phyloP scores from a whole-genome alignment of 129 eudicot genomes.

The Centella asiatica region DNA sequence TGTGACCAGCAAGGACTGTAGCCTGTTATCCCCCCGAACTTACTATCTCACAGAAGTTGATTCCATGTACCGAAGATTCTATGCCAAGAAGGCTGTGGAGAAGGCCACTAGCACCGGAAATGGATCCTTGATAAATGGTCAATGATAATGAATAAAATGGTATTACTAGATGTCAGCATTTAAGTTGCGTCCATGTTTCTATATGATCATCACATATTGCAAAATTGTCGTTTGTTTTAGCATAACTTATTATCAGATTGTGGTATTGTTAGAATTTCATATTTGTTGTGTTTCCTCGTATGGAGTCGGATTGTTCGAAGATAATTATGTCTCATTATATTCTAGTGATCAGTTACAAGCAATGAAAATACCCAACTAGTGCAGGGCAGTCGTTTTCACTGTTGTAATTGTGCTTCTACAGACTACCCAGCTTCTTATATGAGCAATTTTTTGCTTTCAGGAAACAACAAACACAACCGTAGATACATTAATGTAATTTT shows the following conservation, averaged over 20 bases:
- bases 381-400: no score
- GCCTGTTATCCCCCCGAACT: slow-evolving; percentile 53
- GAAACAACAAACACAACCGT: no score
- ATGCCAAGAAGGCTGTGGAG: slow-evolving; percentile 50
- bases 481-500: no score
- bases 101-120: slow-evolving; percentile 3
- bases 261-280: not conserved
- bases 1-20: slow-evolving; percentile 47
- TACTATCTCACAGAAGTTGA: slow-evolving; percentile 56
- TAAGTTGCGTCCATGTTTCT: not conserved
- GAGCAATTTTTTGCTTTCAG: no score
- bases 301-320: no score
- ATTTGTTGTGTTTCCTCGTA: not conserved
- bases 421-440: no score
- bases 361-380: no score
- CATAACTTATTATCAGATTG: no score
- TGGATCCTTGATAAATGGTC: slow-evolving; percentile 63
- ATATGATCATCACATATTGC: not conserved
- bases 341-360: no score
- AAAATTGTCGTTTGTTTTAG: not conserved
- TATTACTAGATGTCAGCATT: not conserved
- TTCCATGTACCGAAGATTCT: slow-evolving; percentile 83
- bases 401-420: no score
- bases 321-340: no score
- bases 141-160: slow-evolving; percentile 23